Evolutionary conservation across 1,284 basidiomycete genomes (phyloP).

Genomic region (Cutaneotrichosporon sp.): DNA sequence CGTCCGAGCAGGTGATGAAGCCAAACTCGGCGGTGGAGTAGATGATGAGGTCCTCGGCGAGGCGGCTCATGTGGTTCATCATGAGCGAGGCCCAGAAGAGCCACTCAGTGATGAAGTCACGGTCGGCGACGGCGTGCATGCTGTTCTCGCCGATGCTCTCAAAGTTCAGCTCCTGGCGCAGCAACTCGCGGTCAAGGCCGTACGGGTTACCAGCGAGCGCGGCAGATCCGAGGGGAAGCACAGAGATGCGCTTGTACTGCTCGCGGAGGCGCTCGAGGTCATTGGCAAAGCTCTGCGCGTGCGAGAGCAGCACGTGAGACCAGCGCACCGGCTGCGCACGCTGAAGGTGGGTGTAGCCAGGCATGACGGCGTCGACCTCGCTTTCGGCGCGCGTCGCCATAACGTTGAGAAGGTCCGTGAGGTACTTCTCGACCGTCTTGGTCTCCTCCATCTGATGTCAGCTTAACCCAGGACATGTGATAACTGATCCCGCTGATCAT

Average conservation of each 20-base stretch:
- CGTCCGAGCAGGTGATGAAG: constrained; percentile 89
- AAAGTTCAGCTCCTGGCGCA: constrained; percentile 82
- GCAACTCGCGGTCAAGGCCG: constrained; percentile 81
- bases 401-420: constrained; percentile 78
- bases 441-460: constrained; percentile 64
- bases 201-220: constrained; percentile 97
- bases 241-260: constrained; percentile 78
- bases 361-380: constrained; percentile 86
- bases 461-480: not conserved
- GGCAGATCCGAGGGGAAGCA: constrained; percentile 89
- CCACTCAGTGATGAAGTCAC: constrained; percentile 96
- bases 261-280: constrained; percentile 86
- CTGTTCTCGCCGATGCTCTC: constrained; percentile 83
- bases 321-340: constrained; percentile 97
- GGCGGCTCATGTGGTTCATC: constrained; percentile 88
- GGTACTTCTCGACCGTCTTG: constrained; percentile 65
- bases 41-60: constrained; percentile 95
- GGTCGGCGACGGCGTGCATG: constrained; percentile 90
- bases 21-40: constrained; percentile 97
- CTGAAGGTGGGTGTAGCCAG: constrained; percentile 96
- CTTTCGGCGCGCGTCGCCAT: constrained; percentile 87
- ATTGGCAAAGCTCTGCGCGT: constrained; percentile 84
- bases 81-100: constrained; percentile 92
- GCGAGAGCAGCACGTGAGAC: constrained; percentile 94
- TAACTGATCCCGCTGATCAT: not conserved